Percentiles rank a stretch among this genome's conserved stretches.
phyloP scores from a whole-genome alignment of 768 basidiomycete species.

The Gymnopilus junonius region DNA sequence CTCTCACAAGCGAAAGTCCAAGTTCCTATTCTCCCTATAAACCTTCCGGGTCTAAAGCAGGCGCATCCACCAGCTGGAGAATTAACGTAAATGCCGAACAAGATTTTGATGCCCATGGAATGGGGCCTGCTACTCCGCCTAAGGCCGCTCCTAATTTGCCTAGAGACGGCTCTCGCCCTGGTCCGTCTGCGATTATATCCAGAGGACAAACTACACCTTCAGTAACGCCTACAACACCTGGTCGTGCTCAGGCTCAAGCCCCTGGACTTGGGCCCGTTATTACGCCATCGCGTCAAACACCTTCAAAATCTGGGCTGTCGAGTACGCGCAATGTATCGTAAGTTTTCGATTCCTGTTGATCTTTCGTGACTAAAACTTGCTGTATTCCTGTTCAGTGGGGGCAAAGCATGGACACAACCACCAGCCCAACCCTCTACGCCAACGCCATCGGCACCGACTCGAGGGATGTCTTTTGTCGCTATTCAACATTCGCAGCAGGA shows the following conservation, averaged over 20 bases:
- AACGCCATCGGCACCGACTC: slow-evolving; percentile 30
- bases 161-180: not conserved
- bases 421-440: slow-evolving; percentile 51
- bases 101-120: not conserved
- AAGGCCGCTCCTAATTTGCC: not conserved
- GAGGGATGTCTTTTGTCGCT: slow-evolving; percentile 71
- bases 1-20: not conserved
- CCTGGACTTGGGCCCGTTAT: slow-evolving; percentile 67
- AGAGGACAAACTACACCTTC: slow-evolving; percentile 2
- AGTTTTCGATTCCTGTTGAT: slow-evolving; percentile 27
- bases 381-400: slow-evolving; percentile 30
- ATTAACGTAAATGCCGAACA: not conserved
- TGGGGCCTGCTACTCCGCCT: slow-evolving; percentile 1
- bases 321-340: slow-evolving; percentile 53
- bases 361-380: not conserved
- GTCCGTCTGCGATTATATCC: not conserved
- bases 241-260: slow-evolving; percentile 26
- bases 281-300: slow-evolving; percentile 55
- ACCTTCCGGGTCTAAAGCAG: not conserved
- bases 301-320: slow-evolving; percentile 24
- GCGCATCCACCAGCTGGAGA: slow-evolving; percentile 11
- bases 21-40: not conserved
- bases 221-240: not conserved
- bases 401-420: slow-evolving; percentile 68
- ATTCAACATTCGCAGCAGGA: slow-evolving; percentile 82